Percentiles rank a stretch among this genome's conserved stretches.
Evolutionary conservation across 1,284 basidiomycete species (phyloP).

Genomic region (Thecaphora frezii): DNA sequence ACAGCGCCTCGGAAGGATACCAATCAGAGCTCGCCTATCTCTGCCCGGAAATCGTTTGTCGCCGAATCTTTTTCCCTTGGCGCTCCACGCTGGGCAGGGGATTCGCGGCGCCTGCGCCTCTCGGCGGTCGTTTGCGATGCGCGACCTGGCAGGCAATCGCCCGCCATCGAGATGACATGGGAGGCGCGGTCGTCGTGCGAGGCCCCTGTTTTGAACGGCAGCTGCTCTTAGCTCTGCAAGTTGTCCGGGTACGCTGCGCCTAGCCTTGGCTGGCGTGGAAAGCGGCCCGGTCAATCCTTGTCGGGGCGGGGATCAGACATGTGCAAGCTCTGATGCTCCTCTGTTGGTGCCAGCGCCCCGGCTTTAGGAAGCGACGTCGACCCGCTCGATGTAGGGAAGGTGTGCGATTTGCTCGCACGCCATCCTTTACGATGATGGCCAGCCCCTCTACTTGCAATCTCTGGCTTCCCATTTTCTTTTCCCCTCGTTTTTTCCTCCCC

Average conservation of each 20-base stretch:
- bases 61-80: slow-evolving; percentile 16
- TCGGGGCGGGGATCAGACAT: not conserved
- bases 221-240: not conserved
- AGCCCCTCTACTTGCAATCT: slow-evolving; percentile 15
- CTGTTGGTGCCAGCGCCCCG: not conserved
- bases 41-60: too few species aligned
- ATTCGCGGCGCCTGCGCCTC: not conserved
- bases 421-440: not conserved
- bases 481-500: not conserved
- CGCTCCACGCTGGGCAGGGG: slow-evolving; percentile 24
- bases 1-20: not conserved
- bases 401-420: too few species aligned
- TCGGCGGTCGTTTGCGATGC: too few species aligned
- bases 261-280: not conserved
- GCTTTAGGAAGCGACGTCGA: not conserved
- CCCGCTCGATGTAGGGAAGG: too few species aligned
- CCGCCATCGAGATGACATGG: too few species aligned
- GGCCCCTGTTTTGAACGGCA: not conserved
- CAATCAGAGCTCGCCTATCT: too few species aligned
- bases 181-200: too few species aligned
- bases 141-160: too few species aligned
- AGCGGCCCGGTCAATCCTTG: not conserved
- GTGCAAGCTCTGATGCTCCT: not conserved
- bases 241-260: too few species aligned
- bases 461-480: slow-evolving; percentile 12